Conservation (phyloP, 805 yeast genomes). For the Hanseniaspora meyeri region DNA sequence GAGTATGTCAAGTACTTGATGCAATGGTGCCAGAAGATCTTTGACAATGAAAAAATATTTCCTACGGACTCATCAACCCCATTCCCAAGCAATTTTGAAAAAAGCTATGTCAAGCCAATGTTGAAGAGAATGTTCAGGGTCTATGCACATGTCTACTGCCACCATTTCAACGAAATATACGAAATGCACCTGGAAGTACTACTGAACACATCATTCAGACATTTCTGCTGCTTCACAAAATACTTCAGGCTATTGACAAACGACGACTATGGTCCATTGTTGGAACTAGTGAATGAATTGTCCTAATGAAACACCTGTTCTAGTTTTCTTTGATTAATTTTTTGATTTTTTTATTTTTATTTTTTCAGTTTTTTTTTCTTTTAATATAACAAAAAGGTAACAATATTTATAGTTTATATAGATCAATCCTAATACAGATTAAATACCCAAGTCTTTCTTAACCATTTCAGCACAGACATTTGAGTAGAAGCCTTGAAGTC, state of each 20-base stretch:
- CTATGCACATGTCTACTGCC: constrained; percentile 95
- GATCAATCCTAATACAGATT: constrained; percentile 2
- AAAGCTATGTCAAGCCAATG: constrained; percentile 62
- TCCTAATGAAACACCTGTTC: constrained; percentile 14
- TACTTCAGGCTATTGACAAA: constrained; percentile 67
- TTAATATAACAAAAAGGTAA: constrained; percentile 3
- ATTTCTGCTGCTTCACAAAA: constrained; percentile 73
- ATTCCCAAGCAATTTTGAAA: constrained; percentile 72
- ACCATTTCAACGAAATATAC: constrained; percentile 88
- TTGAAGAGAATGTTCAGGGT: constrained; percentile 85
- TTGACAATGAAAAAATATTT: constrained; percentile 81
- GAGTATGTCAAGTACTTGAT: constrained; percentile 85
- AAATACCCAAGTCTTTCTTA: constrained; percentile 59
- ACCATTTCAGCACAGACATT: constrained; percentile 77
- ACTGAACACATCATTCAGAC: constrained; percentile 86
- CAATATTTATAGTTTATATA: constrained; percentile 13
- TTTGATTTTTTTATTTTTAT: not conserved
- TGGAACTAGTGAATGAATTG: constrained; percentile 54
- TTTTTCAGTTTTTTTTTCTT: not conserved
- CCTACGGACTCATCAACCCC: constrained; percentile 88
- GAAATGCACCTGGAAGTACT: constrained; percentile 89
- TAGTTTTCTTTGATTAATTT: not conserved
- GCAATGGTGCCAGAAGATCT: constrained; percentile 88
- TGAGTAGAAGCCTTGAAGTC: constrained; percentile 52
- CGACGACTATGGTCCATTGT: constrained; percentile 85